Conservation (phyloP, 441 rosid species). For the Flueggea neowawraea region DNA sequence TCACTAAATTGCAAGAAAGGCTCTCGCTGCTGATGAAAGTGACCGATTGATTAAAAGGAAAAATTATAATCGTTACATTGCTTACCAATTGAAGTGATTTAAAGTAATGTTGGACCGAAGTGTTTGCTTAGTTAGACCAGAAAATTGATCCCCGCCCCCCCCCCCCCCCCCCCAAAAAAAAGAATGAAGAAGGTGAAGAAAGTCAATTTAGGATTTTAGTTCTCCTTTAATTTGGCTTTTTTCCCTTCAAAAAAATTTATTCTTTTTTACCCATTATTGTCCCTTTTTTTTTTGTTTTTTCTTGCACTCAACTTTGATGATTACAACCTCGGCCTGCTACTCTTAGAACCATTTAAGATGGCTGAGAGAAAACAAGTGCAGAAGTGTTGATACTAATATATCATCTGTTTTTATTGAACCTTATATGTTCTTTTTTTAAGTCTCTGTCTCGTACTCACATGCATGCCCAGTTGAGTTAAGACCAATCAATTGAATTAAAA, state of each 20-base stretch:
- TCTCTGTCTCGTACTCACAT: not conserved
- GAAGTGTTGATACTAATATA: slow-evolving; percentile 39
- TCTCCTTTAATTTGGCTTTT: slow-evolving; percentile 6
- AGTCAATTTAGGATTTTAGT: slow-evolving; percentile 1
- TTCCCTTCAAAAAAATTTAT: too few species aligned
- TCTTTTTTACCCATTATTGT: not conserved
- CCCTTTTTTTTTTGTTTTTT: not conserved
- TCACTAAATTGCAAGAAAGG: slow-evolving; percentile 52
- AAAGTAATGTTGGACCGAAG: not conserved
- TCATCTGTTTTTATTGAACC: not conserved
- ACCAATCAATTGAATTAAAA: too few species aligned
- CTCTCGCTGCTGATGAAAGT: slow-evolving; percentile 28
- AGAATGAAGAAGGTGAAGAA: slow-evolving; percentile 11
- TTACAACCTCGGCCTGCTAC: slow-evolving; percentile 61
- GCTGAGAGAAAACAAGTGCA: slow-evolving; percentile 33
- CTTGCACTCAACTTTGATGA: slow-evolving; percentile 12
- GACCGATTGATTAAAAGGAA: too few species aligned
- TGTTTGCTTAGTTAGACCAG: too few species aligned
- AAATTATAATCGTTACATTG: too few species aligned
- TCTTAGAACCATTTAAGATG: slow-evolving; percentile 35
- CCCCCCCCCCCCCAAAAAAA: too few species aligned
- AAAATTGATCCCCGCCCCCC: too few species aligned
- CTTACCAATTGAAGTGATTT: slow-evolving; percentile 11
- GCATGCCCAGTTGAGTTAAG: too few species aligned
- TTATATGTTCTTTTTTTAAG: not conserved